A percentile compares a stretch with the other conserved stretches of the same genome.
These are phyloP conservation scores for Lichtheimia ramosa DNA, from an alignment of 371 early-diverging fungal genomes.

Conservation along the genomic window DNA sequence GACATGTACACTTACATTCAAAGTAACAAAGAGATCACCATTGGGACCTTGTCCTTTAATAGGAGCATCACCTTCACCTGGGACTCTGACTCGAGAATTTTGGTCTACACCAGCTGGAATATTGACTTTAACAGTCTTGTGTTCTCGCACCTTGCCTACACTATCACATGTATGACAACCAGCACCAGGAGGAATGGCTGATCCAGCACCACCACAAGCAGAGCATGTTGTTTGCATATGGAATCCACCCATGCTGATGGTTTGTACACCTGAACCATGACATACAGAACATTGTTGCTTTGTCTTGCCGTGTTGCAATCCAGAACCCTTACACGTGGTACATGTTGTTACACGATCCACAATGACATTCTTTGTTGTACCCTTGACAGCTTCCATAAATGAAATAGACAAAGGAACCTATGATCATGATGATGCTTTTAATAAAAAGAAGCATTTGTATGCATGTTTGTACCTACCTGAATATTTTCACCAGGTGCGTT, in stretches of 20 bases:
- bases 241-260: constrained; percentile 79
- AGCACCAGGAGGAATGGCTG: constrained; percentile 62
- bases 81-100: constrained; percentile 62
- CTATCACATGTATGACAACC: constrained; percentile 82
- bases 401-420: constrained; percentile 58
- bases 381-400: constrained; percentile 92
- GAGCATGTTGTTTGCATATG: constrained; percentile 82
- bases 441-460: background rate
- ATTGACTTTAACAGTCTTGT: constrained; percentile 68
- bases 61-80: constrained; percentile 87
- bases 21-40: constrained; percentile 82
- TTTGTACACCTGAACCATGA: constrained; percentile 83
- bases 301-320: constrained; percentile 74
- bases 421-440: background rate
- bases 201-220: constrained; percentile 85
- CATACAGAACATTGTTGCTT: constrained; percentile 72
- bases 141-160: constrained; percentile 71
- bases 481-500: constrained; percentile 44
- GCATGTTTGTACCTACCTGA: constrained; percentile 23
- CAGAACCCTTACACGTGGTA: constrained; percentile 76
- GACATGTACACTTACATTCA: constrained; percentile 54
- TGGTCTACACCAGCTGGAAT: constrained; percentile 79
- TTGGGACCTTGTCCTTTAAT: constrained; percentile 66
- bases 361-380: constrained; percentile 62
- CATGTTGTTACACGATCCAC: constrained; percentile 71